Evolutionary conservation across 208 protist species (phyloP).

Genomic region (Crithidia sp.): DNA sequence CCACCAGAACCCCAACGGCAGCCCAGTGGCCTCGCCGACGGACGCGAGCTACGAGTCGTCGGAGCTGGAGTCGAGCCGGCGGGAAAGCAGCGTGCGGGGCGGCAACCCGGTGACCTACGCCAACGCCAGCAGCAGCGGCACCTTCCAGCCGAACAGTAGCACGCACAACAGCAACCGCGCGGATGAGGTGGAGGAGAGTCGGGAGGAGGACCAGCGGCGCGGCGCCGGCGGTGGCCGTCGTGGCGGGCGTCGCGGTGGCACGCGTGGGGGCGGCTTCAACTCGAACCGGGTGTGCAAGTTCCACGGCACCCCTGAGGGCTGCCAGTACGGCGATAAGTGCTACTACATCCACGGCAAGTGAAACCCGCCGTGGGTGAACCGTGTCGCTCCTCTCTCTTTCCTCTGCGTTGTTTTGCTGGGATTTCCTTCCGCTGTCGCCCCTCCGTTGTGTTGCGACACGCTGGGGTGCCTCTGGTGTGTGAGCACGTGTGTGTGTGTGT

Average conservation of each 20-base stretch:
- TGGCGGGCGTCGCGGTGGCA: slow-evolving; percentile 21
- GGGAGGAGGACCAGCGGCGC: slow-evolving; percentile 42
- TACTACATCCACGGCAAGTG: slow-evolving; percentile 44
- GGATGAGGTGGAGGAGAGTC: slow-evolving; percentile 28
- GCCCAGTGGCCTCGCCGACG: slow-evolving; percentile 27
- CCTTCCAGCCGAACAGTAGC: slow-evolving; percentile 22
- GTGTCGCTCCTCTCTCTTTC: not conserved
- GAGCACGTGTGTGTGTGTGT: not conserved
- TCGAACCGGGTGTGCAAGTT: slow-evolving; percentile 36
- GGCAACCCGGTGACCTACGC: slow-evolving; percentile 16
- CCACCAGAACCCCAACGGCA: slow-evolving; percentile 20
- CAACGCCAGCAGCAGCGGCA: slow-evolving; percentile 16
- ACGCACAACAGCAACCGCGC: slow-evolving; percentile 21
- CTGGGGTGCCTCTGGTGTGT: too few species aligned
- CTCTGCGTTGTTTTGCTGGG: not conserved
- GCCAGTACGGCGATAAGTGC: slow-evolving; percentile 52
- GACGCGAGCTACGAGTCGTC: slow-evolving; percentile 30
- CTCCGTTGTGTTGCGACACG: not conserved
- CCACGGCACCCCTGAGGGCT: slow-evolving; percentile 44
- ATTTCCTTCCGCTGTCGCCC: too few species aligned
- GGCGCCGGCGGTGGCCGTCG: slow-evolving; percentile 8
- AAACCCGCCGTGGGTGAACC: not conserved
- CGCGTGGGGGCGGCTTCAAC: slow-evolving; percentile 19
- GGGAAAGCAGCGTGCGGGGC: slow-evolving; percentile 14
- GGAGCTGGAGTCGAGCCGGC: slow-evolving; percentile 33